Base-by-base conservation (phyloP, 805 yeast genomes). In the Naumovozyma castellii region DNA sequence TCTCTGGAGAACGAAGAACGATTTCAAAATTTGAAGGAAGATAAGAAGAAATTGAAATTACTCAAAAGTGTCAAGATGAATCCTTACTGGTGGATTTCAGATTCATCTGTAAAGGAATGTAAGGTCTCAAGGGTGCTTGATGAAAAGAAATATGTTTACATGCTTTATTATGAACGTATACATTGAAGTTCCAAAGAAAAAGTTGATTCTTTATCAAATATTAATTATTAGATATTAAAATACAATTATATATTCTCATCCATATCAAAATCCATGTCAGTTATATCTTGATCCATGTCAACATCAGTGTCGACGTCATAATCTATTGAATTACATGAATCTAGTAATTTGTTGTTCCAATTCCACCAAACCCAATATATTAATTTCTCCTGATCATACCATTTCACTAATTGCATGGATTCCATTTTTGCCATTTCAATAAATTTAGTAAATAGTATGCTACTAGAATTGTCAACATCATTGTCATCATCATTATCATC, bases 21-120 rank as follows among this genome's bases (percentile, higher is more conserved):
- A n/a, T n/a, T n/a, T n/a, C n/a, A n/a, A n/a, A n/a, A n/a, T n/a
- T n/a, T n/a, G 14, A 12, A 29, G 32, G 13, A 29, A 5, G 13
- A 9, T 12, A 29, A n/a, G 32, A 29, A 29, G 14, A 29, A 13
- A 29, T 58, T 69, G 59, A 78, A 73, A 51, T 78, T 72, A 49
- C 62, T 81, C 9, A 73, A 77, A 3, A 69, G 79, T 14, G 66
- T 74, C 14, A 53, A 68, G 3, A 76, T 75, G 41, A 62, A 71
- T 34, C 87, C 90, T 15, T 83, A 69, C 51, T 90, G 97, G 97
- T 71, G 84, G 46, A 75, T 88, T 27, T 84, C 94, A 45, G 97
- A 92, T 61, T 68, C 83, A 2, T 67, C 65, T 22, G 76, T 84
- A 3, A 62, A 75, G 30, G 96, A 87, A 55, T 77, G 72, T 6